Percentiles rank a stretch among this genome's conserved stretches.
phyloP scores from a whole-genome alignment of 164 flowering plant genomes.

The grape (Vitis vinifera) region ASM3070453v1 NC_081807.1:1535501-1536000 shows the following conservation, averaged over 20 bases:
- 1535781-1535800: neutral
- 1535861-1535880: neutral
- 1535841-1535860: slow-evolving; percentile 2
- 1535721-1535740: too few relatives aligned
- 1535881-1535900: neutral
- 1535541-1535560: too few relatives aligned
- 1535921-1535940: neutral
- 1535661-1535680: neutral
- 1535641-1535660: neutral
- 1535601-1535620: neutral
- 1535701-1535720: neutral
- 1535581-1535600: neutral
- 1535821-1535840: neutral
- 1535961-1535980: neutral
- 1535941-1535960: neutral
- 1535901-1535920: neutral
- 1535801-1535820: neutral
- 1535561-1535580: too few relatives aligned
- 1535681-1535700: neutral
- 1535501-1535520: slow-evolving; percentile 45
- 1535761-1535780: neutral
- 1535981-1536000: neutral
- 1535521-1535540: slow-evolving; percentile 35
- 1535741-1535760: neutral
- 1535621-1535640: neutral